phyloP scores from a whole-genome alignment of 192 early-diverging fungal genomes.

The Entomortierella parvispora region DNA sequence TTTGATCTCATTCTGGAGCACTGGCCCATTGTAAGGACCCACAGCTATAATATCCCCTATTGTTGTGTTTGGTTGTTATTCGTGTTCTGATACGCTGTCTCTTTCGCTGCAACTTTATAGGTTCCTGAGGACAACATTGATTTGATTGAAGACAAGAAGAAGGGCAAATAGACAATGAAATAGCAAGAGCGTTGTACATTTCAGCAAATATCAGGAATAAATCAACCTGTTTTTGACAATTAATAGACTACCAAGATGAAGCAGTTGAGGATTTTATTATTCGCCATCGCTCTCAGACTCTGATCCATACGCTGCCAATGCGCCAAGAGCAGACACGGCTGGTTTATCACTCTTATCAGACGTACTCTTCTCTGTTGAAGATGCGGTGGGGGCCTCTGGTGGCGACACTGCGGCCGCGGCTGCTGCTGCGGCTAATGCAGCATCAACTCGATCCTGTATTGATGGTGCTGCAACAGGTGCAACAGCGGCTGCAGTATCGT shows the following conservation, averaged over 20 bases:
- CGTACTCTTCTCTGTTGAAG: background rate
- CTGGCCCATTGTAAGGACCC: conserved; percentile 69
- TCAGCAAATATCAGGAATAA: too few relatives aligned
- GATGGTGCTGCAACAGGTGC: background rate
- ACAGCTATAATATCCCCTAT: background rate
- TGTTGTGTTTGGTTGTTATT: background rate
- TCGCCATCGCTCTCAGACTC: conserved; percentile 54
- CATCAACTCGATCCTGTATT: conserved; percentile 23
- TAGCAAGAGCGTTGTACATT: background rate
- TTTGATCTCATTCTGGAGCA: conserved; percentile 82
- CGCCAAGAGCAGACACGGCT: conserved; percentile 28
- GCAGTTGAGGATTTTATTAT: conserved; percentile 14
- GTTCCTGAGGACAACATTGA: conserved; percentile 83
- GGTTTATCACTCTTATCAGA: conserved; percentile 18
- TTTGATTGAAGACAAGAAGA: conserved; percentile 80
- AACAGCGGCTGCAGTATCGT: background rate
- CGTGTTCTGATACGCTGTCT: background rate
- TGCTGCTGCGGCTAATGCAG: conserved; percentile 35
- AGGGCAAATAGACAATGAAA: conserved; percentile 63
- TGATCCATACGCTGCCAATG: conserved; percentile 57
- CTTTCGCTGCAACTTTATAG: conserved; percentile 26
- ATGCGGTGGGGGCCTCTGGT: background rate
- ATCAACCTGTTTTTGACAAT: background rate
- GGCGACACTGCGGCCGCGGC: conserved; percentile 12
- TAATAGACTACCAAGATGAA: background rate